phyloP scores from a whole-genome alignment of 1,284 basidiomycete genomes.

The Rhodotorula sp. region DNA sequence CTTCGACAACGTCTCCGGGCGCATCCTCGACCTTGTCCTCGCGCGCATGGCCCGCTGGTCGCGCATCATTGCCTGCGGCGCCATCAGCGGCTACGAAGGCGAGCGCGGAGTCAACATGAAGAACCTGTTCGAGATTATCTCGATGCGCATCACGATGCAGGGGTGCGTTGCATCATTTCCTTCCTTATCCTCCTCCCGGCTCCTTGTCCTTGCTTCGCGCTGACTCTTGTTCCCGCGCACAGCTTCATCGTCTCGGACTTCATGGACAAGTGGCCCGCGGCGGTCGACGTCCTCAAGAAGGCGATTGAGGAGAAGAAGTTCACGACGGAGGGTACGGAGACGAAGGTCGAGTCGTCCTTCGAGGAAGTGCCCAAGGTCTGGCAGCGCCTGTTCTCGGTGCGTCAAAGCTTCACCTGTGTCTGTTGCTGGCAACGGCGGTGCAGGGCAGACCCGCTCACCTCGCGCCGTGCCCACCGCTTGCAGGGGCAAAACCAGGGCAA shows the following conservation, averaged over 20 bases:
- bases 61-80: slow-evolving; percentile 20
- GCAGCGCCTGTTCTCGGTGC: slow-evolving; percentile 19
- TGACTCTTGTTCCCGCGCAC: neutral
- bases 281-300: neutral
- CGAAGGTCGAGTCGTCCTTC: slow-evolving; percentile 2
- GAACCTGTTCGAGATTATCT: slow-evolving; percentile 28
- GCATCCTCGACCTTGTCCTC: slow-evolving; percentile 24
- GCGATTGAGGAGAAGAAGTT: slow-evolving; percentile 21
- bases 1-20: slow-evolving; percentile 16
- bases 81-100: slow-evolving; percentile 10
- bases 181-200: too few species aligned
- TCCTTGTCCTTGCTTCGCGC: neutral
- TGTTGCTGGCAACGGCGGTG: too few species aligned
- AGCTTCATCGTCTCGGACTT: slow-evolving; percentile 19
- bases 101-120: slow-evolving; percentile 7
- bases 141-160: slow-evolving; percentile 18
- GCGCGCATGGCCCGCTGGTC: slow-evolving; percentile 24
- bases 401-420: neutral
- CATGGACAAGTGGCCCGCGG: slow-evolving; percentile 10
- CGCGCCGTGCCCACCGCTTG: too few species aligned
- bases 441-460: neutral
- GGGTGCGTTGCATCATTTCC: neutral
- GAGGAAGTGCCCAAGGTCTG: slow-evolving; percentile 20
- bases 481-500: slow-evolving; percentile 30
- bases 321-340: slow-evolving; percentile 7